Conservation (phyloP, 2,329 filamentous ascomycete species). For the Phyllosticta citriasiana region DNA sequence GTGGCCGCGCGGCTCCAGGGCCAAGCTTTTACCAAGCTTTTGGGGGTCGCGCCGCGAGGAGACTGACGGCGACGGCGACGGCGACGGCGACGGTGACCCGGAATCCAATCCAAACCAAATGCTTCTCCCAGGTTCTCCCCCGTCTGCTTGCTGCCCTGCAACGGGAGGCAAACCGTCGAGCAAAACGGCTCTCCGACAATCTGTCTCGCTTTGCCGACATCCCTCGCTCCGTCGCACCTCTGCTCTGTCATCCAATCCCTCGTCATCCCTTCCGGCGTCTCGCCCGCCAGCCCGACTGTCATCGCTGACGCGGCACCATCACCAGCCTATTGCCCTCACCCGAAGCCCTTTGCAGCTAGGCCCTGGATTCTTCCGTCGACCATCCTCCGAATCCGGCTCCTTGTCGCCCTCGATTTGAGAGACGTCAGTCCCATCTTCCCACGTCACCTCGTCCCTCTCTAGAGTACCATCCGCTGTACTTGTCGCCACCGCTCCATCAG, state of each 20-base stretch:
- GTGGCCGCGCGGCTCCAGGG: conserved; percentile 1
- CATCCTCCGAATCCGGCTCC: background rate
- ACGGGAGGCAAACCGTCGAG: no score
- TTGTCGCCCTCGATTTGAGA: background rate
- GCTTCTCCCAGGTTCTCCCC: no score
- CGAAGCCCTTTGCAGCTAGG: background rate
- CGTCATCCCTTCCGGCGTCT: background rate
- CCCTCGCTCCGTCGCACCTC: background rate
- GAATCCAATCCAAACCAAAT: no score
- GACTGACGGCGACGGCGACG: background rate
- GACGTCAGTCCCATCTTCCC: background rate
- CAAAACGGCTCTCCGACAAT: background rate
- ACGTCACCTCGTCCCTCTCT: background rate
- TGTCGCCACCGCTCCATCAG: background rate
- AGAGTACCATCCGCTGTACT: background rate
- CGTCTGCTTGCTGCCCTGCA: no score
- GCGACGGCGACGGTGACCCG: no score
- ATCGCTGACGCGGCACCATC: background rate
- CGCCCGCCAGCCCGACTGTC: background rate
- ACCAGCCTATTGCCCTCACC: background rate
- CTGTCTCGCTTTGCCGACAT: background rate
- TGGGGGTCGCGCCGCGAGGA: background rate
- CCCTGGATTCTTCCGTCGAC: background rate
- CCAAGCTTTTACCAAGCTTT: conserved; percentile 12
- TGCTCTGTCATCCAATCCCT: background rate